Percentiles rank a stretch among this genome's conserved stretches.
Evolutionary conservation across 2,329 filamentous ascomycete genomes (phyloP).

Genomic region (Neonectria magnoliae): DNA sequence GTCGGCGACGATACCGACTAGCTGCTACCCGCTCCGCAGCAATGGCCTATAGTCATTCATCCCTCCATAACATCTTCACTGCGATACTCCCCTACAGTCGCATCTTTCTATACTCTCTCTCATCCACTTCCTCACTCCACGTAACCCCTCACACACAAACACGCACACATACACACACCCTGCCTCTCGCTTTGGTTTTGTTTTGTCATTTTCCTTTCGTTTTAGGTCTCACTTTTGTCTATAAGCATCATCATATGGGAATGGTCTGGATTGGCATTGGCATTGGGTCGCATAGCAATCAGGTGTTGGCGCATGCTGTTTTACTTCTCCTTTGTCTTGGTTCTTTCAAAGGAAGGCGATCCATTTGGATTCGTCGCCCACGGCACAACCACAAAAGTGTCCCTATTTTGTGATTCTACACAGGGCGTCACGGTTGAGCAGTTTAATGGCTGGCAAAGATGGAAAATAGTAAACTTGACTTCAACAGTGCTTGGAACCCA

Average conservation of each 20-base stretch:
- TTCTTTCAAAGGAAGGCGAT: conserved; percentile 29
- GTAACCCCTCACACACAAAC: conserved; percentile 21
- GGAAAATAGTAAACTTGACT: conserved; percentile 37
- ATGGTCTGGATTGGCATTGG: conserved; percentile 34
- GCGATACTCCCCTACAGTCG: conserved; percentile 15
- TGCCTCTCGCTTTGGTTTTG: conserved; percentile 22
- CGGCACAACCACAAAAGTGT: conserved; percentile 28
- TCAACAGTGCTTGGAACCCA: not conserved
- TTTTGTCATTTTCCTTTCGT: conserved; percentile 23
- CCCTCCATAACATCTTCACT: not conserved
- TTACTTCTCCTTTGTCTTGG: conserved; percentile 26
- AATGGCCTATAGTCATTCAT: conserved; percentile 9
- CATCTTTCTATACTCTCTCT: conserved; percentile 25
- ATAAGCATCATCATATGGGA: conserved; percentile 39
- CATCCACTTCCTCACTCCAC: conserved; percentile 10
- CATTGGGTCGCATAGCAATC: conserved; percentile 42
- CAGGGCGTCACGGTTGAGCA: conserved; percentile 27
- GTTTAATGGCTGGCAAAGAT: conserved; percentile 27
- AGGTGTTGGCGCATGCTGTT: conserved; percentile 34
- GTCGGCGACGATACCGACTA: conserved; percentile 52
- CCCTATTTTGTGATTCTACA: conserved; percentile 19
- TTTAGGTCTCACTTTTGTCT: conserved; percentile 33
- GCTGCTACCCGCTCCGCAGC: not conserved
- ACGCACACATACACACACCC: too few relatives aligned
- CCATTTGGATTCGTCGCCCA: conserved; percentile 27